phyloP scores from a whole-genome alignment of 768 basidiomycete genomes.

The Macrolepiota dolichaula region DNA sequence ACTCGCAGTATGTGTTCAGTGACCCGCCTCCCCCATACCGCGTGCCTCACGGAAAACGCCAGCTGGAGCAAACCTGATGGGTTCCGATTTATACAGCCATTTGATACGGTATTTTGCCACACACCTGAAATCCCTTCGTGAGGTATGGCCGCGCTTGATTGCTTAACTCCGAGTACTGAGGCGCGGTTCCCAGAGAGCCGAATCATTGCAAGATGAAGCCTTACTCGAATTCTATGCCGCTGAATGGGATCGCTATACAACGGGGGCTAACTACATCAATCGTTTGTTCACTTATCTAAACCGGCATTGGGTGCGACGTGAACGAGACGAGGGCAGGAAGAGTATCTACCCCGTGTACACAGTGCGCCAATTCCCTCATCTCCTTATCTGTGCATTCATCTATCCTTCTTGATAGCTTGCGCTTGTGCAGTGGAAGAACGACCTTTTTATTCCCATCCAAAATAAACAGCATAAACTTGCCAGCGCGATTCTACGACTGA shows the following conservation, averaged over 20 bases:
- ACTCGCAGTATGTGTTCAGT: slow-evolving; percentile 58
- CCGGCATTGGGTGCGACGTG: slow-evolving; percentile 98
- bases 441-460: slow-evolving; percentile 90
- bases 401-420: slow-evolving; percentile 62
- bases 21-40: not conserved
- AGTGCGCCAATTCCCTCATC: slow-evolving; percentile 39
- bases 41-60: slow-evolving; percentile 23
- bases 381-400: not conserved
- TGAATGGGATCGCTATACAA: slow-evolving; percentile 97
- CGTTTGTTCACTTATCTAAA: slow-evolving; percentile 97
- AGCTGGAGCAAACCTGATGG: slow-evolving; percentile 95
- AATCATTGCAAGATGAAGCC: slow-evolving; percentile 79
- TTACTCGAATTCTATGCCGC: slow-evolving; percentile 86
- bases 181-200: slow-evolving; percentile 54
- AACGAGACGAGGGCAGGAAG: slow-evolving; percentile 95
- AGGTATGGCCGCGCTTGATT: slow-evolving; percentile 22
- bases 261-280: slow-evolving; percentile 95
- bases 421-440: slow-evolving; percentile 92
- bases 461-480: slow-evolving; percentile 79
- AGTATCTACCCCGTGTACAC: slow-evolving; percentile 96
- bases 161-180: slow-evolving; percentile 16
- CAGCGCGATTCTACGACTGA: slow-evolving; percentile 80
- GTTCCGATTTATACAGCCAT: slow-evolving; percentile 94
- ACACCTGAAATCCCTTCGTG: slow-evolving; percentile 72
- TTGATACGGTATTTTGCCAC: slow-evolving; percentile 86